Evolutionary conservation across 805 yeast species (phyloP), one percentile per base, ranked within the genome.

Genomic region (Metschnikowia proteae): DNA sequence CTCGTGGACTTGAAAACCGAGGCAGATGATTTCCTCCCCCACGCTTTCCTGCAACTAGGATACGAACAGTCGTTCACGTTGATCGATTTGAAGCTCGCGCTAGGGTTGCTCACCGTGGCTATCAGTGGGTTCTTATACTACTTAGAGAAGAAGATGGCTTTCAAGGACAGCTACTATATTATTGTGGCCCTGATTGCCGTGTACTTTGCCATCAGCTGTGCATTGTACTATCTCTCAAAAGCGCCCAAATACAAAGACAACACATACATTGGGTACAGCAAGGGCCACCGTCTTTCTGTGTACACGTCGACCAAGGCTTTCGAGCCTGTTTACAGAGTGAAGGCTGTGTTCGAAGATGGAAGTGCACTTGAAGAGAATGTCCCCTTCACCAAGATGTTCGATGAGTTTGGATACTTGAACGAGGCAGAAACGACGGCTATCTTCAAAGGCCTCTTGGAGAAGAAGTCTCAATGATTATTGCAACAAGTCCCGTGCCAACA

Each of bases 21-120:
- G 34, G 64, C 74, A 11, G 84, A 81, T 58, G 84, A 80, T 10
- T 69, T 70, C 32, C 64, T 81, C 31, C 62, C 77, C 5, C 59
- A 60, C 3, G 67, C 70, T 0, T 59, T 81, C 46, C 67, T 67
- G 30, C 65, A 65, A 34, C 59, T 79, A 9, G 82, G 80, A 3
- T 81, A 68, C 54, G 62, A 63, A 9, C 80, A 81, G 57, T 70
- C 78, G 27, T 80, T 79, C 54, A 54, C 52, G 10, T 52, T 78
- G 13, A 57, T 60, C 31, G 84, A 81, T 56, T 58, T 68, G 37
- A 78, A 77, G 58, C 60, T 81, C 27, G 79, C 70, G 1, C 62
- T 81, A 32, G 84, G 84, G 0, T 71, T 74, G 49, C 33, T 65
- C 31, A 73, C 80, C 4, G 80, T 78, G 10, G 64, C 64, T 4